Evolutionary conservation across 139 green algal genomes (phyloP), one percentile per base, ranked within the genome.

Genomic region (Chlamydomonas sphaeroides): DNA sequence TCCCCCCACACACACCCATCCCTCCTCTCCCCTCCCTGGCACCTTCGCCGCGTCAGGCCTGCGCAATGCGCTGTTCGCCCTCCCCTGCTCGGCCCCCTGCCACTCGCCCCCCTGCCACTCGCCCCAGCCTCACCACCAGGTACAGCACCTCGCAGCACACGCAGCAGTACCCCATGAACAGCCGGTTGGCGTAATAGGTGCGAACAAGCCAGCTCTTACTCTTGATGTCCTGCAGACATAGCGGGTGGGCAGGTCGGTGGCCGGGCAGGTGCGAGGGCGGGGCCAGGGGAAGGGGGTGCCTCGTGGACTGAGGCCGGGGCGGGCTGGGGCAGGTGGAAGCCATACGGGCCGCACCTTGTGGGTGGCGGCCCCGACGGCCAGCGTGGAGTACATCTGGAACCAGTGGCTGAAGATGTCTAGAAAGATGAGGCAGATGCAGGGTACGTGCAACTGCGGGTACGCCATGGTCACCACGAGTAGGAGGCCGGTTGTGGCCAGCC

Each of bases 101-200:
- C n/a, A n/a, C n/a, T n/a, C n/a, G n/a, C n/a, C n/a, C n/a, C n/a
- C n/a, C n/a, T n/a, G n/a, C n/a, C n/a, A n/a, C n/a, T n/a, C n/a
- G n/a, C 41, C 23, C 26, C 48, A 30, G 1, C 36, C 86, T 75
- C 67, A 94, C 79, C 49, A 83, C 66, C 0, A 95, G 84, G 74
- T 95, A 96, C 30, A 93, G 74, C 41, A 97, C 93, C 68, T 98
- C 95, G 63, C 92, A 95, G 76, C 87, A 96, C 1, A 98, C 75
- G 87, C 95, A 98, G 92, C 97, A 99, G 75, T 95, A 96, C 74
- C 95, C 97, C 97, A 99, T 99, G 89, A 99, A 99, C 15, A 98
- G 69, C 42, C 97, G 91, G 83, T 95, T 86, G 42, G 59, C 68
- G 90, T 99, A 99, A 89, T 99, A 99, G 35, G 90, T 80, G 8